Evolutionary conservation across 2,329 filamentous ascomycete genomes (phyloP).

Genomic region (Penicillium glabrum): DNA sequence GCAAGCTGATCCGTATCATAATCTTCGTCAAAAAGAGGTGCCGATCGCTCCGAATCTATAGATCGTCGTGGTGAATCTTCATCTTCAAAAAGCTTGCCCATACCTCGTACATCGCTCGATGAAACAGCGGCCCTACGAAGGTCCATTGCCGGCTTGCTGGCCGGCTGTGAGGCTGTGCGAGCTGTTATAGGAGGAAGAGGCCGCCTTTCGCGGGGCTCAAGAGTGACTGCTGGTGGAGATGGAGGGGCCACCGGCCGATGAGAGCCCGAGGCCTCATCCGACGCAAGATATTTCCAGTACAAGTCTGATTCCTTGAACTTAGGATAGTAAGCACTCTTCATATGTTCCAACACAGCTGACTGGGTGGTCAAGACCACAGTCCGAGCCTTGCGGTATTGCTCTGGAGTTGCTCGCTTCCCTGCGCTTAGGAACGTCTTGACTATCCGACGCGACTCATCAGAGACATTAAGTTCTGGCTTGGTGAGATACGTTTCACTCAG

Average conservation of each 20-base stretch:
- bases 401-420: conserved; percentile 71
- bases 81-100: conserved; percentile 47
- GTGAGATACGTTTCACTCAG: conserved; percentile 89
- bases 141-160: conserved; percentile 47
- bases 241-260: conserved; percentile 19
- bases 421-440: conserved; percentile 78
- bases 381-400: conserved; percentile 80
- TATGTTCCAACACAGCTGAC: conserved; percentile 76
- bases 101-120: conserved; percentile 57
- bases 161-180: conserved; percentile 50
- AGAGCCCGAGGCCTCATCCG: conserved; percentile 63
- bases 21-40: conserved; percentile 79
- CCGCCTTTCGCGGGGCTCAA: conserved; percentile 37
- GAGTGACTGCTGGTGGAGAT: conserved; percentile 16
- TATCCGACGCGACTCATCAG: conserved; percentile 65
- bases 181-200: conserved; percentile 45
- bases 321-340: conserved; percentile 77
- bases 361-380: conserved; percentile 80
- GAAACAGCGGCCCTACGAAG: conserved; percentile 61
- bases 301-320: conserved; percentile 90
- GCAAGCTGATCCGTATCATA: conserved; percentile 68
- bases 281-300: conserved; percentile 93
- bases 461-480: conserved; percentile 76
- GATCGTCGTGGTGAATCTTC: conserved; percentile 61
- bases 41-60: conserved; percentile 62